Conservation (phyloP, 2,329 filamentous ascomycete species). For the Ophiostoma ips region DNA sequence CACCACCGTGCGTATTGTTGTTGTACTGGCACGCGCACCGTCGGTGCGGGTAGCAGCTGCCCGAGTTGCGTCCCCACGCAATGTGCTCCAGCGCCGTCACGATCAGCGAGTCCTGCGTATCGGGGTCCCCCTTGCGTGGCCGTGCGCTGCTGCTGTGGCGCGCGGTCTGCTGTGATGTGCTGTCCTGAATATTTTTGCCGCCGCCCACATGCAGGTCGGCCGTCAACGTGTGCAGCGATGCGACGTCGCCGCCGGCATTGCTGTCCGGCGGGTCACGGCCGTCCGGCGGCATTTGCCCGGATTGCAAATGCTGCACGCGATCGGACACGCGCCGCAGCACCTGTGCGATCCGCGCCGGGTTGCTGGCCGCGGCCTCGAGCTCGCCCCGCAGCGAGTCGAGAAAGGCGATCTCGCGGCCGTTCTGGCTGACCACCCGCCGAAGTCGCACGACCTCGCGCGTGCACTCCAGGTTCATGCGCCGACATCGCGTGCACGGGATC, state of each 20-base stretch:
- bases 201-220: background rate
- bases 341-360: background rate
- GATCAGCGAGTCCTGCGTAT: constrained; percentile 15
- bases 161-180: background rate
- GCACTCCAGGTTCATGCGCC: constrained; percentile 12
- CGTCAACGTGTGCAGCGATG: background rate
- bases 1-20: constrained; percentile 9
- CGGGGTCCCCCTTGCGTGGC: background rate
- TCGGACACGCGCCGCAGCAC: constrained; percentile 9
- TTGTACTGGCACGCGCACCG: constrained; percentile 14
- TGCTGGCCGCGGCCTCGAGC: constrained; percentile 3
- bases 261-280: background rate
- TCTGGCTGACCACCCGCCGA: constrained; percentile 12
- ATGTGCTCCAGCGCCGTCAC: constrained; percentile 23
- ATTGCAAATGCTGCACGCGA: constrained; percentile 10
- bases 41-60: constrained; percentile 17
- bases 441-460: constrained; percentile 13
- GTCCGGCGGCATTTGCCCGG: constrained; percentile 3
- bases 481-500: constrained; percentile 13
- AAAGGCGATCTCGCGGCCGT: constrained; percentile 14
- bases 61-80: constrained; percentile 24
- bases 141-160: background rate
- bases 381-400: constrained; percentile 9
- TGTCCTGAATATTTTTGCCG: background rate
- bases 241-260: background rate